phyloP scores from a whole-genome alignment of 352 stramenopile species.

The Pseudoperonospora humuli region DNA sequence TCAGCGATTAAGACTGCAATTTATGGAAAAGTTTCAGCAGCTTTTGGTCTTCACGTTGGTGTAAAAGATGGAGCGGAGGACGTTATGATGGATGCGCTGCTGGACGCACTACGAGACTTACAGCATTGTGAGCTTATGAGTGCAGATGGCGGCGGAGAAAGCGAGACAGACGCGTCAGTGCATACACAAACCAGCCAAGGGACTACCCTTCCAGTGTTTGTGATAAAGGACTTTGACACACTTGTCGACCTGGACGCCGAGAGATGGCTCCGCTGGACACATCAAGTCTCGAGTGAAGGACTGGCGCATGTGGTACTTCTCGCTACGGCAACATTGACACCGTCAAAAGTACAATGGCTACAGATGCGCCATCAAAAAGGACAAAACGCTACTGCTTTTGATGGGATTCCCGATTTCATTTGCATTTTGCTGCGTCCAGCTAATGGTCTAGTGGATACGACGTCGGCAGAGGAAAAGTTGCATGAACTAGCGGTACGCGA shows the following conservation, averaged over 20 bases:
- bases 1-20: slow-evolving; percentile 31
- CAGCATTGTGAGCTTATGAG: background rate
- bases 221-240: slow-evolving; percentile 45
- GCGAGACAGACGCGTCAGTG: background rate
- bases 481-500: slow-evolving; percentile 23
- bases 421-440: slow-evolving; percentile 55
- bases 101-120: slow-evolving; percentile 17
- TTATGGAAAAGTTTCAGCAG: slow-evolving; percentile 34
- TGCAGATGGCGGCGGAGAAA: background rate
- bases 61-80: slow-evolving; percentile 13
- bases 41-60: slow-evolving; percentile 26
- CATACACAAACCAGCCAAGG: background rate
- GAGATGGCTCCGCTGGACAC: slow-evolving; percentile 42
- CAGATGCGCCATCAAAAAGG: slow-evolving; percentile 25
- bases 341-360: slow-evolving; percentile 30
- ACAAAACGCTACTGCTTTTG: background rate
- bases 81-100: slow-evolving; percentile 19
- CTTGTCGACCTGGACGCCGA: slow-evolving; percentile 27
- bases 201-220: slow-evolving; percentile 35
- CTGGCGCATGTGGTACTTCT: slow-evolving; percentile 56
- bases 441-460: slow-evolving; percentile 35
- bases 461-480: slow-evolving; percentile 47
- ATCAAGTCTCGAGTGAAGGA: slow-evolving; percentile 32
- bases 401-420: slow-evolving; percentile 34
- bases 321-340: slow-evolving; percentile 38